A percentile compares a stretch with the other conserved stretches of the same genome.
These are phyloP conservation scores for Amanita molliuscula DNA, from an alignment of 768 basidiomycete genomes.

Conservation along the genomic window DNA sequence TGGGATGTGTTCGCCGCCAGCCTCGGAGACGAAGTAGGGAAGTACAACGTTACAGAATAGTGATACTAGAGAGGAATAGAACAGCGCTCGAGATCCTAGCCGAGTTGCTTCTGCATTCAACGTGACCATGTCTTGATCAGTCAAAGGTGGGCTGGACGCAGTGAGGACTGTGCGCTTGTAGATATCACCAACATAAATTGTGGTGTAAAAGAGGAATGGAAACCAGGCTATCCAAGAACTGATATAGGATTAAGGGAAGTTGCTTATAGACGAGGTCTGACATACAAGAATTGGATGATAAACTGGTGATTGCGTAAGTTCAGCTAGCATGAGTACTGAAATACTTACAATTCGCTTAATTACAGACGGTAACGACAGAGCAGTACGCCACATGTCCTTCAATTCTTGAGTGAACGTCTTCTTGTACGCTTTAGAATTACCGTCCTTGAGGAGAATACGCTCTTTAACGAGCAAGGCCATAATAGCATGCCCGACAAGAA, in stretches of 20 bases:
- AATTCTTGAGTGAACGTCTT: constrained; percentile 34
- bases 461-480: constrained; percentile 62
- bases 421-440: constrained; percentile 15
- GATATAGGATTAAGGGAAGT: background rate
- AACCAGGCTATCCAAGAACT: constrained; percentile 91
- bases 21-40: constrained; percentile 49
- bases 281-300: constrained; percentile 71
- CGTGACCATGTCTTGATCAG: constrained; percentile 16
- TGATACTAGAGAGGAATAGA: constrained; percentile 64
- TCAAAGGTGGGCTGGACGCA: constrained; percentile 17
- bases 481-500: constrained; percentile 55
- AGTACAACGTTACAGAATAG: constrained; percentile 59
- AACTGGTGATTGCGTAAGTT: constrained; percentile 32
- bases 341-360: constrained; percentile 73
- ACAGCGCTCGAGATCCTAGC: constrained; percentile 74
- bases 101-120: constrained; percentile 67
- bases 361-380: constrained; percentile 54
- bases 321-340: background rate
- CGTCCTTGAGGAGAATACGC: constrained; percentile 44
- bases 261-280: background rate
- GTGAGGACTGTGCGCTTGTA: constrained; percentile 38
- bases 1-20: constrained; percentile 7
- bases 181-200: constrained; percentile 81
- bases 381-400: constrained; percentile 60
- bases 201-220: constrained; percentile 82